phyloP scores from a whole-genome alignment of 78 protist genomes.

The Cavenderia fasciculata region DNA sequence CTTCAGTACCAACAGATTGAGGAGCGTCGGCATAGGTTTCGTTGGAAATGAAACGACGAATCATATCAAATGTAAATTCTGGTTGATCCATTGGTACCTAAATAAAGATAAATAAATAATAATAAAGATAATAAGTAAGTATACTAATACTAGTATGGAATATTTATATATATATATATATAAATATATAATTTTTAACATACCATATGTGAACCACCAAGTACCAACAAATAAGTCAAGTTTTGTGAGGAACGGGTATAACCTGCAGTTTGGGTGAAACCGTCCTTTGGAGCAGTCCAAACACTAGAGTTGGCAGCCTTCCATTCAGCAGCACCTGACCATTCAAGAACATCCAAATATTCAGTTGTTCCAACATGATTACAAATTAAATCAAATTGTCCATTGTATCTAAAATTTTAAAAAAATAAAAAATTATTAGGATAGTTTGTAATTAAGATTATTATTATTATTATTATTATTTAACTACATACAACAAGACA shows the following conservation, averaged over 20 bases:
- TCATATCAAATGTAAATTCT: constrained; percentile 17
- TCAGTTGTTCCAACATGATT: constrained; percentile 61
- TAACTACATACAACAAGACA: constrained; percentile 12
- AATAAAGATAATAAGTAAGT: not conserved
- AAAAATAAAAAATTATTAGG: too few relatives aligned
- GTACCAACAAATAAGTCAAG: constrained; percentile 15
- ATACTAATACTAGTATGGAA: not conserved
- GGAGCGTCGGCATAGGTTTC: not conserved
- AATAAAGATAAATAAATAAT: not conserved
- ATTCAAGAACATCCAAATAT: constrained; percentile 24
- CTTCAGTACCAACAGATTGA: constrained; percentile 10
- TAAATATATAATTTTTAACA: too few relatives aligned
- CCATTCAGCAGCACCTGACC: constrained; percentile 40
- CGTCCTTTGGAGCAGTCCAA: constrained; percentile 6
- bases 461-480: too few relatives aligned
- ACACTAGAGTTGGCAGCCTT: not conserved
- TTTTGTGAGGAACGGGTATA: constrained; percentile 18
- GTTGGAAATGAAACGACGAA: constrained; percentile 8
- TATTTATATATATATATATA: too few relatives aligned
- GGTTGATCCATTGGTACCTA: constrained; percentile 54
- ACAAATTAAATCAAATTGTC: constrained; percentile 68
- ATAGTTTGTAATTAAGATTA: too few relatives aligned
- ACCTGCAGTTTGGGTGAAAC: constrained; percentile 16
- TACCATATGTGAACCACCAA: too few relatives aligned
- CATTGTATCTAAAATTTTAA: too few relatives aligned